These are phyloP conservation scores for Gossypium bickii DNA, from an alignment of 345 rosid species.

Conservation along the genomic window DNA sequence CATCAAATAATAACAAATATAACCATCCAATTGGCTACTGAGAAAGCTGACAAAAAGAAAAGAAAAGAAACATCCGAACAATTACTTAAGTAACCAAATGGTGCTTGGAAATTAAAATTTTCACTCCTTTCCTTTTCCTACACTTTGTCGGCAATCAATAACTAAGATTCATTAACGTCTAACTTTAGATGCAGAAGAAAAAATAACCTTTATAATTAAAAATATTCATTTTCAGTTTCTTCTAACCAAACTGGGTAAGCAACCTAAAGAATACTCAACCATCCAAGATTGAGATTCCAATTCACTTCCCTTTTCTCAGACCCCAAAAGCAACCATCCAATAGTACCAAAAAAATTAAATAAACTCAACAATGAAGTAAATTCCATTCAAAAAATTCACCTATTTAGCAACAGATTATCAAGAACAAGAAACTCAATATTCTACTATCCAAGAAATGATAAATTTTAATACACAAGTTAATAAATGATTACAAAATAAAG, in stretches of 20 bases:
- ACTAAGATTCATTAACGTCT: not conserved
- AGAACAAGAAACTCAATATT: not conserved
- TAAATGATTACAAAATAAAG: not conserved
- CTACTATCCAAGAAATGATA: not conserved
- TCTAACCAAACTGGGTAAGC: not conserved
- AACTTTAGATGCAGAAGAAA: no score
- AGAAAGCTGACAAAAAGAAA: constrained; percentile 20
- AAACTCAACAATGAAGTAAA: not conserved
- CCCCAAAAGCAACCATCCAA: no score
- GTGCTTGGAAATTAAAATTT: not conserved
- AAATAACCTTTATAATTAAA: not conserved
- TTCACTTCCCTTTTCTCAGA: not conserved
- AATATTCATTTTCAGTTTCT: not conserved
- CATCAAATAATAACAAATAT: constrained; percentile 18
- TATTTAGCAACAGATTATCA: not conserved
- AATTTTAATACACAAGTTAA: not conserved
- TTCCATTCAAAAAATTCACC: not conserved
- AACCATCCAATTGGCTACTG: constrained; percentile 19
- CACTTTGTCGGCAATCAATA: constrained; percentile 15
- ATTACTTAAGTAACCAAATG: constrained; percentile 14
- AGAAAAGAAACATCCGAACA: constrained; percentile 11
- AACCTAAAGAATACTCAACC: not conserved
- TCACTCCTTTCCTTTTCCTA: constrained; percentile 3
- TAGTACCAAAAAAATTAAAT: not conserved
- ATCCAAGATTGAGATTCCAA: not conserved